These are phyloP conservation scores for Mrakia gelida DNA, from an alignment of 768 basidiomycete species.

Conservation along the genomic window DNA sequence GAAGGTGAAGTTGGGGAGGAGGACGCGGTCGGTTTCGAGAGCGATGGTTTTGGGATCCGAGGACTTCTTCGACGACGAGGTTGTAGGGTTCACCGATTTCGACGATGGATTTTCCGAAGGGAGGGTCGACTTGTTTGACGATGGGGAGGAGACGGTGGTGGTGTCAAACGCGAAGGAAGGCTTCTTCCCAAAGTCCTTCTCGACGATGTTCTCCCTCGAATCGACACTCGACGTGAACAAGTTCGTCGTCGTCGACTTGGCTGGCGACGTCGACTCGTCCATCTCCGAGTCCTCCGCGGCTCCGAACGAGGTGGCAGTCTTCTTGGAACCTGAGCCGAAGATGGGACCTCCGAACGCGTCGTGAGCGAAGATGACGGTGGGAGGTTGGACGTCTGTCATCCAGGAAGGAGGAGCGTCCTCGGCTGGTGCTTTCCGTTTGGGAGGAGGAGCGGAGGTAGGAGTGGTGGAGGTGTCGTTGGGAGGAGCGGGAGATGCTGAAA, in stretches of 20 bases:
- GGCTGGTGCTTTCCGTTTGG: background rate
- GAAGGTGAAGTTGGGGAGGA: constrained; percentile 30
- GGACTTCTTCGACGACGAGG: background rate
- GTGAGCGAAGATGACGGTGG: constrained; percentile 7
- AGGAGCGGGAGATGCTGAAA: background rate
- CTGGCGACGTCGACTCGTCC: constrained; percentile 9
- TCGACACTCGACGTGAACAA: constrained; percentile 1
- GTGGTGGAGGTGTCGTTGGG: background rate
- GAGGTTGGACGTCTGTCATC: constrained; percentile 13
- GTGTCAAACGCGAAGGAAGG: background rate
- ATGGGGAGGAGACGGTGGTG: background rate
- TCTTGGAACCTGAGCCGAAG: background rate
- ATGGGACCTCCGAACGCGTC: constrained; percentile 10
- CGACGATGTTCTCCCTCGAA: background rate
- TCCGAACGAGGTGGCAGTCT: background rate
- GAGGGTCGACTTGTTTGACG: background rate
- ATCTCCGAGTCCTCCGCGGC: background rate
- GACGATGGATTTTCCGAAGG: background rate
- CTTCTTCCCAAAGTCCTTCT: background rate
- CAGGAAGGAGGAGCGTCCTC: constrained; percentile 12
- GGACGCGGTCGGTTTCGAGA: background rate
- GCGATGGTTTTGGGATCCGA: constrained; percentile 16
- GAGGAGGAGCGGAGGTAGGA: background rate
- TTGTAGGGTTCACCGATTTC: background rate
- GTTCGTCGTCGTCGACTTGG: constrained; percentile 2